Conservation (phyloP, 2,329 filamentous ascomycete species). For the Trichoderma pleuroti region DNA sequence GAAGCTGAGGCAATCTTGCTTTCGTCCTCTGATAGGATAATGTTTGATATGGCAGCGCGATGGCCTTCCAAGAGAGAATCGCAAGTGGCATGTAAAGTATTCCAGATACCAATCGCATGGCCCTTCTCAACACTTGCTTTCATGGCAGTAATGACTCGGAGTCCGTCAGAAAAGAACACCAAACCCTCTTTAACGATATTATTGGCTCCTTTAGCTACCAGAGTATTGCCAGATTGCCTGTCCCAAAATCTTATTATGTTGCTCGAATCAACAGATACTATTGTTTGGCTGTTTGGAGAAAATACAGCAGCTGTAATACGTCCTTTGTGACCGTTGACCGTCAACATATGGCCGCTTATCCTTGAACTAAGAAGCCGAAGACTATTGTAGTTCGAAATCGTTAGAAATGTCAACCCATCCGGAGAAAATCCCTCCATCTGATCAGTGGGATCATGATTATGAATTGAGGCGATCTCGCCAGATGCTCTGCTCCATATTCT, state of each 20-base stretch:
- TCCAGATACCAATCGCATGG: neutral
- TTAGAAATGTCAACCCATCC: neutral
- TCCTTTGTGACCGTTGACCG: neutral
- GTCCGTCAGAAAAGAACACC: neutral
- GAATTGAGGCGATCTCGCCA: neutral
- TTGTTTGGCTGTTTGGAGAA: neutral
- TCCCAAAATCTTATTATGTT: neutral
- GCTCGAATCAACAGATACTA: neutral
- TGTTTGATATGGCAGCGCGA: neutral
- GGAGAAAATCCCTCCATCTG: neutral
- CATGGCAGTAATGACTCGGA: neutral
- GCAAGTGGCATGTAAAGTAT: neutral
- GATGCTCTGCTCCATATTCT: neutral
- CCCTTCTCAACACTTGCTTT: neutral
- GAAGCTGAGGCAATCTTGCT: neutral
- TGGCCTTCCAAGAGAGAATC: neutral
- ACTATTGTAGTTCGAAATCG: fast-evolving
- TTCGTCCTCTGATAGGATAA: neutral
- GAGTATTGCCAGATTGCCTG: neutral
- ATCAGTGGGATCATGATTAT: neutral
- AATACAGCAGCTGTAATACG: fast-evolving
- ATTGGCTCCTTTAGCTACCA: neutral
- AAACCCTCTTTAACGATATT: fast-evolving
- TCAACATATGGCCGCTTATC: neutral
- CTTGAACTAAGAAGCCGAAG: neutral